Base-by-base conservation (phyloP, 495 filamentous ascomycete genomes). In the Penicillium atrosanguineum region DNA sequence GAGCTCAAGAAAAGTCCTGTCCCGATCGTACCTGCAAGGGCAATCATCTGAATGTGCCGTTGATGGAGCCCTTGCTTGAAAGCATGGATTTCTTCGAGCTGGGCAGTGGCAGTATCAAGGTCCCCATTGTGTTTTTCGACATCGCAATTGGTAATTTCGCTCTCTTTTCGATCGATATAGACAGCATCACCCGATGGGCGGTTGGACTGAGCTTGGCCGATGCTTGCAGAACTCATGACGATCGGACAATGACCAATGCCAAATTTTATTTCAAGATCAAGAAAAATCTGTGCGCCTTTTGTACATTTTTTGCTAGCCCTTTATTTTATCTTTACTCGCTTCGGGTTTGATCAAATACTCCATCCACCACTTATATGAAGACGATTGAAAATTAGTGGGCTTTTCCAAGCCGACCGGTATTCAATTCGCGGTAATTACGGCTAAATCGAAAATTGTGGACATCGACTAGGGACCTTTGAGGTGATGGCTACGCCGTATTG, bases 11-110 rank as follows among this genome's bases (percentile, higher is more conserved):
- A 69, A 12, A 69, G 60, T 15, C 65, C 62, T 7, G 63, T 63
- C 15, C 72, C 72, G 26, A 77, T 66, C 2, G 73, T 71, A 21
- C 74, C 74, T 4, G 73, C 74, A 19, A 78, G 63, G 39, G 71
- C 71, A 19, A 78, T 76, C 74, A 77, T 78, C 63, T 76, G 70
- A 47, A 71, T 69, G 40, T 71, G 68, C 18, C 68, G 54, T 44
- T 65, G 55, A n/a, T 67, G 60, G 3, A 70, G 63, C n/a, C 65
- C 65, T 19, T 65, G 57, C n/a, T 50, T 34, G 41, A 64, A 39
- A 1, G 46, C 43, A 14, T 39, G 48, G 21, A 62, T 46, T 47
- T 56, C 54, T 44, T 55, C 34, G 34, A 52, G 39, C 25, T 52
- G 50, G 43, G 42, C 57, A 45, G 44, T 44, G 42, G 45, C 52